phyloP scores from a whole-genome alignment of 768 basidiomycete genomes.

The Coprinellus aureogranulatus region DNA sequence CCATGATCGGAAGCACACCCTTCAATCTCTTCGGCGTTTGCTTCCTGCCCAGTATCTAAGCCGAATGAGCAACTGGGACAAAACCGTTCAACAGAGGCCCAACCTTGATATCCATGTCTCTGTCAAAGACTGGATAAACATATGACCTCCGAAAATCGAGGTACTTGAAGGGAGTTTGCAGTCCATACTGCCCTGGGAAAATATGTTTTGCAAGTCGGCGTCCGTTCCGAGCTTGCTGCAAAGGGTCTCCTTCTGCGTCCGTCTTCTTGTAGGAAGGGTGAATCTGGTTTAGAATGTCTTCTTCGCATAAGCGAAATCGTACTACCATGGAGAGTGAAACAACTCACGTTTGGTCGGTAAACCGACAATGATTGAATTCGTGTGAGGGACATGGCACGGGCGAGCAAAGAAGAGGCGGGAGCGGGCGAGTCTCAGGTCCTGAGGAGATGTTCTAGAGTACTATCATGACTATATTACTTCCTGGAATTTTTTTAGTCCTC shows the following conservation, averaged over 20 bases:
- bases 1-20: slow-evolving; percentile 48
- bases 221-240: slow-evolving; percentile 45
- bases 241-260: slow-evolving; percentile 41
- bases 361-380: neutral
- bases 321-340: neutral
- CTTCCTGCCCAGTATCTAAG: slow-evolving; percentile 34
- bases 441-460: neutral
- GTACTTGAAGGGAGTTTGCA: slow-evolving; percentile 57
- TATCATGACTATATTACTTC: no score
- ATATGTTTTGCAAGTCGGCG: slow-evolving; percentile 78
- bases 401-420: neutral
- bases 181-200: slow-evolving; percentile 76
- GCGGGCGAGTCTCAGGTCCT: neutral
- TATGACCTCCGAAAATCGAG: slow-evolving; percentile 17
- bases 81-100: slow-evolving; percentile 1
- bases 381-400: neutral
- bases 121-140: slow-evolving; percentile 48
- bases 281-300: slow-evolving; percentile 71
- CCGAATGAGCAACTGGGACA: neutral
- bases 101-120: slow-evolving; percentile 73
- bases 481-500: no score
- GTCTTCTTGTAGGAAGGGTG: slow-evolving; percentile 33
- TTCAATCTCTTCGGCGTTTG: slow-evolving; percentile 79
- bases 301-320: no score
- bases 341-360: slow-evolving; percentile 64